A percentile compares a stretch with the other conserved stretches of the same genome.
phyloP scores from a whole-genome alignment of 306 rosid genomes.

The Heteromeles arbutifolia region DNA sequence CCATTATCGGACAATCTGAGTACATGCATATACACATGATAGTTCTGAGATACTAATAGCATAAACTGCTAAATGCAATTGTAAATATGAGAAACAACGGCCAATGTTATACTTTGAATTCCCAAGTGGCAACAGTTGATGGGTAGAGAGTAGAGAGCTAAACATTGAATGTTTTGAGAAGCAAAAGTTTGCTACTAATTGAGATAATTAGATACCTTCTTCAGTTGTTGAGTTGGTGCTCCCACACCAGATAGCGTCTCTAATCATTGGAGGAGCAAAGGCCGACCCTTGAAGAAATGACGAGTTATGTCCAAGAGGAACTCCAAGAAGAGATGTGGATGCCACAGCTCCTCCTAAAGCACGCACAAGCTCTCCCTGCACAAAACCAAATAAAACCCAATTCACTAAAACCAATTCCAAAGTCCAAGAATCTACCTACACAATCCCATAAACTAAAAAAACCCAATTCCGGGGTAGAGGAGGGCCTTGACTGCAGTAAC shows the following conservation, averaged over 20 bases:
- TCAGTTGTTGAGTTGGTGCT: conserved; percentile 90
- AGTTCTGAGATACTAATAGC: too few species aligned
- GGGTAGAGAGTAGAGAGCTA: too few species aligned
- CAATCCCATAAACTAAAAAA: too few species aligned
- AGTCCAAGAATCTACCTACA: not conserved
- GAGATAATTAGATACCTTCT: conserved; percentile 48
- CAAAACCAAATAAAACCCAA: not conserved
- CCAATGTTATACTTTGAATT: too few species aligned
- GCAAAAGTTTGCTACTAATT: not conserved
- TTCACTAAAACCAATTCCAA: not conserved
- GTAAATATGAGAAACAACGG: too few species aligned
- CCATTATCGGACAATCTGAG: too few species aligned
- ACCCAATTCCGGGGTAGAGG: conserved; percentile 60
- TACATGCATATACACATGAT: too few species aligned
- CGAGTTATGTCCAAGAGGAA: conserved; percentile 94
- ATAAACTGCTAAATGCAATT: too few species aligned
- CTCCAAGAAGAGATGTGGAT: conserved; percentile 82
- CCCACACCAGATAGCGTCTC: conserved; percentile 99
- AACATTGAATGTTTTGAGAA: too few species aligned
- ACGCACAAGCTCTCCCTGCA: conserved; percentile 83
- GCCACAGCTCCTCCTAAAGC: conserved; percentile 81
- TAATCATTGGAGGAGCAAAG: conserved; percentile 88
- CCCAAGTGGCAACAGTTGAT: too few species aligned
- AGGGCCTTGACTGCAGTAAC: conserved; percentile 58
- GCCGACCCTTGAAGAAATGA: conserved; percentile 99